A percentile compares a stretch with the other conserved stretches of the same genome.
These are phyloP conservation scores for Lotmaria passim DNA, from an alignment of 208 protist species.

Conservation along the genomic window DNA sequence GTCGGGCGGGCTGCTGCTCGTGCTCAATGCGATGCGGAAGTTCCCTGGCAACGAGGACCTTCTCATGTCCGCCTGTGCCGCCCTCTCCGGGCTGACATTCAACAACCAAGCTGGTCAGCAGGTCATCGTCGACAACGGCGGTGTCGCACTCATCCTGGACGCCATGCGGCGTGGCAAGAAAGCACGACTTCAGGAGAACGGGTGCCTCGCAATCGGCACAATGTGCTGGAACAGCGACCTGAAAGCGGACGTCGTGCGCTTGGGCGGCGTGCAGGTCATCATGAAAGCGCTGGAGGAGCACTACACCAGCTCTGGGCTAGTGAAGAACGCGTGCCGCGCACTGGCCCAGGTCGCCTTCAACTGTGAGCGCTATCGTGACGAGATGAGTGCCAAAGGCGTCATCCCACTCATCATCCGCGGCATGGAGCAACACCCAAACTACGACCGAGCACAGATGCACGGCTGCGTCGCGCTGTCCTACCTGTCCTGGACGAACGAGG, in stretches of 20 bases:
- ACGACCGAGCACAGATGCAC: constrained; percentile 91
- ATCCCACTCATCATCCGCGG: constrained; percentile 88
- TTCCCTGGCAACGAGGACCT: constrained; percentile 85
- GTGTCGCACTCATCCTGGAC: constrained; percentile 78
- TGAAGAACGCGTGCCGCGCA: constrained; percentile 91
- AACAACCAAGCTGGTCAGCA: constrained; percentile 86
- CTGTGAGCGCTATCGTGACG: constrained; percentile 86
- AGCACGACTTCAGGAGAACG: constrained; percentile 85
- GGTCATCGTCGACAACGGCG: constrained; percentile 78
- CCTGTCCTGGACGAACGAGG: constrained; percentile 90
- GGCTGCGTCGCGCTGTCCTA: constrained; percentile 92
- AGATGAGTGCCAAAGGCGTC: constrained; percentile 83
- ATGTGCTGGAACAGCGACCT: constrained; percentile 93
- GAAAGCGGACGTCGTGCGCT: constrained; percentile 86
- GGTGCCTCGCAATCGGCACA: constrained; percentile 88
- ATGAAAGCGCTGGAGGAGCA: constrained; percentile 84
- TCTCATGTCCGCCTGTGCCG: constrained; percentile 82
- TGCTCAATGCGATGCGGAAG: constrained; percentile 83
- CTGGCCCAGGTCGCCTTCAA: constrained; percentile 92
- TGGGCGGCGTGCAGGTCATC: constrained; percentile 81
- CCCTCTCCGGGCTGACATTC: constrained; percentile 87
- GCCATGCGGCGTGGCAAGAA: constrained; percentile 82
- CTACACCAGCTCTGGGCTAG: constrained; percentile 79
- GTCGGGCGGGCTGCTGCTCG: constrained; percentile 66
- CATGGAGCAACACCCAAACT: constrained; percentile 86